phyloP scores from a whole-genome alignment of 805 yeast genomes.

The Metschnikowia sp. region DNA sequence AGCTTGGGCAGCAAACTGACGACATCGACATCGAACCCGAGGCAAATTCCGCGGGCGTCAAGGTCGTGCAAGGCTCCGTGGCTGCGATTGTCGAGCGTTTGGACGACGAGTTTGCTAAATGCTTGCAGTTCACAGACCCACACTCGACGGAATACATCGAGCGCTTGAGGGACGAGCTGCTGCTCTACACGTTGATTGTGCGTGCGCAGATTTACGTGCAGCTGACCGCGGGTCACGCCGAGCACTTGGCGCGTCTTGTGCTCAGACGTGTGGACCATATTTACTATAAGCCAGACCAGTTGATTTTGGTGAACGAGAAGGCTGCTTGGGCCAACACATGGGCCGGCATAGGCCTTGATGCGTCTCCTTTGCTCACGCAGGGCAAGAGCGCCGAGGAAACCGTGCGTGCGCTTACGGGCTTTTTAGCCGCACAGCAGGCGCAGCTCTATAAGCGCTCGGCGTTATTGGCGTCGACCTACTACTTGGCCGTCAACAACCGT shows the following conservation, averaged over 20 bases:
- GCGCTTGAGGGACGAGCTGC: conserved; percentile 83
- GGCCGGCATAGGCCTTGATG: conserved; percentile 22
- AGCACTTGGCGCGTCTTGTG: conserved; percentile 68
- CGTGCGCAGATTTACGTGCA: conserved; percentile 88
- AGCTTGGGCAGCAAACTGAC: conserved; percentile 65
- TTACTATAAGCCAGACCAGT: conserved; percentile 82
- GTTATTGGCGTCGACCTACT: conserved; percentile 79
- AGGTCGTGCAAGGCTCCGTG: conserved; percentile 77
- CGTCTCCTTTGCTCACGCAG: conserved; percentile 29
- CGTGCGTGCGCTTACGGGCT: conserved; percentile 61
- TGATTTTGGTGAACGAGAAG: conserved; percentile 65
- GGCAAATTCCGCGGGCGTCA: conserved; percentile 58
- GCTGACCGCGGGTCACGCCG: conserved; percentile 49
- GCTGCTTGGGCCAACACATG: conserved; percentile 65
- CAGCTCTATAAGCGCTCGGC: conserved; percentile 76
- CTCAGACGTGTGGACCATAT: conserved; percentile 86
- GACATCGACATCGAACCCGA: conserved; percentile 70
- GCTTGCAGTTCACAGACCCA: conserved; percentile 86
- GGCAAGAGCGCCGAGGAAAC: conserved; percentile 41
- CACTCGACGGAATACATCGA: conserved; percentile 92
- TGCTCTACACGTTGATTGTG: conserved; percentile 69
- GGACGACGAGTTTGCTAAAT: conserved; percentile 89
- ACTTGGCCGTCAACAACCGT: conserved; percentile 83
- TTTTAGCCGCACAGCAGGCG: conserved; percentile 64
- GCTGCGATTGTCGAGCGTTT: conserved; percentile 86